Conservation (phyloP, 768 basidiomycete genomes). For the Xerocomellus intermedius region DNA sequence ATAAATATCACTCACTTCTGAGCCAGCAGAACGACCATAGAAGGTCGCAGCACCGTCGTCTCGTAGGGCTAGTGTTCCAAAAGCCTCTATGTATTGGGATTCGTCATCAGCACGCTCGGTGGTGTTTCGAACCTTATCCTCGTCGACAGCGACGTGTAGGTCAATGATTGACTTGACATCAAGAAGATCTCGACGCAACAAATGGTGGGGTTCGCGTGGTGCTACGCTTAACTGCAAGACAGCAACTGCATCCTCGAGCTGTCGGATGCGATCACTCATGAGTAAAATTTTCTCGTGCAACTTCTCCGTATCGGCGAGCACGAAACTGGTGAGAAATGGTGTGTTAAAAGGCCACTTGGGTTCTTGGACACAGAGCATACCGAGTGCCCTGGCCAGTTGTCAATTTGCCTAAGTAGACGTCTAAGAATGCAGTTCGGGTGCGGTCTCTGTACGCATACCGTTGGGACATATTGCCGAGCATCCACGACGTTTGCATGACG, state of each 20-base stretch:
- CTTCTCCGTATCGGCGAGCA: conserved; percentile 69
- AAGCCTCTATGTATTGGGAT: conserved; percentile 60
- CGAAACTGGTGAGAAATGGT: conserved; percentile 44
- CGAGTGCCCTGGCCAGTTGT: conserved; percentile 78
- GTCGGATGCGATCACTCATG: conserved; percentile 71
- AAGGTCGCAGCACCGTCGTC: conserved; percentile 71
- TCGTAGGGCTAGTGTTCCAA: conserved; percentile 66
- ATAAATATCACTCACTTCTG: conserved; percentile 52
- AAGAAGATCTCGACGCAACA: conserved; percentile 58
- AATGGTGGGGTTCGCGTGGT: conserved; percentile 53
- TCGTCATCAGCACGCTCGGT: conserved; percentile 36
- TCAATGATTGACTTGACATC: conserved; percentile 70
- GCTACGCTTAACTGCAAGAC: conserved; percentile 48
- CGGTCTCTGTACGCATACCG: conserved; percentile 27
- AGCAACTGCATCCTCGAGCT: conserved; percentile 65
- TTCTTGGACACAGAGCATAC: conserved; percentile 34
- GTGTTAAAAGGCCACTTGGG: background rate
- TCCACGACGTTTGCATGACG: conserved; percentile 66
- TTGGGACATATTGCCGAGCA: conserved; percentile 80
- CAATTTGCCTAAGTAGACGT: conserved; percentile 45
- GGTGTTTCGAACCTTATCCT: conserved; percentile 29
- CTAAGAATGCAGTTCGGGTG: background rate
- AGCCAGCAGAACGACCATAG: conserved; percentile 69
- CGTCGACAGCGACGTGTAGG: conserved; percentile 55
- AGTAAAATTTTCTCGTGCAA: conserved; percentile 63